phyloP scores from a whole-genome alignment of 345 rosid species.

The Gossypium stocksii region DNA sequence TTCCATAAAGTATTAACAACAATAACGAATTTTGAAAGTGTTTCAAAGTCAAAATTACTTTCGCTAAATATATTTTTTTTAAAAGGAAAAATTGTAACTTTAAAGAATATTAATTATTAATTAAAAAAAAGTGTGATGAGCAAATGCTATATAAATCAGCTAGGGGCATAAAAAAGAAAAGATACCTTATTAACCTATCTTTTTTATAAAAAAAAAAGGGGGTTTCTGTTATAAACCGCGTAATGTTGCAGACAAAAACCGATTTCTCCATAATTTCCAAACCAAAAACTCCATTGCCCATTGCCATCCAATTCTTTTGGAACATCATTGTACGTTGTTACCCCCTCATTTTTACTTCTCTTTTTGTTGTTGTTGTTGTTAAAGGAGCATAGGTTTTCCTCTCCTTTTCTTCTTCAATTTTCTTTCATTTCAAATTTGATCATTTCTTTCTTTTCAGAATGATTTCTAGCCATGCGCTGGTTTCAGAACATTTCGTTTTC shows the following conservation, averaged over 20 bases:
- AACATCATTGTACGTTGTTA: not conserved
- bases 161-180: too few relatives aligned
- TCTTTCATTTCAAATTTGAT: not conserved
- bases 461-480: constrained; percentile 72
- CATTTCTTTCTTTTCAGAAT: constrained; percentile 15
- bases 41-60: too few relatives aligned
- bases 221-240: not conserved
- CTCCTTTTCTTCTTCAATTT: not conserved
- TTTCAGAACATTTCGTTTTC: constrained; percentile 50
- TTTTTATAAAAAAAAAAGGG: not conserved
- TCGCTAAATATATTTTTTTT: too few relatives aligned
- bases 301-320: not conserved
- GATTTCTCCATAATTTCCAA: not conserved
- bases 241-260: not conserved
- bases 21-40: too few relatives aligned
- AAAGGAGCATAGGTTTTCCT: not conserved
- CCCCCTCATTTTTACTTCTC: too few relatives aligned
- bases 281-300: not conserved
- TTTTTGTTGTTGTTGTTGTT: too few relatives aligned
- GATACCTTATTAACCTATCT: not conserved
- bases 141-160: too few relatives aligned
- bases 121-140: too few relatives aligned
- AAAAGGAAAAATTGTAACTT: too few relatives aligned
- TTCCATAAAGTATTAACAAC: too few relatives aligned
- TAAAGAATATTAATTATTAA: too few relatives aligned